Base-by-base conservation (phyloP, 2,329 filamentous ascomycete genomes). In the Myriosclerotinia scirpicola region DNA sequence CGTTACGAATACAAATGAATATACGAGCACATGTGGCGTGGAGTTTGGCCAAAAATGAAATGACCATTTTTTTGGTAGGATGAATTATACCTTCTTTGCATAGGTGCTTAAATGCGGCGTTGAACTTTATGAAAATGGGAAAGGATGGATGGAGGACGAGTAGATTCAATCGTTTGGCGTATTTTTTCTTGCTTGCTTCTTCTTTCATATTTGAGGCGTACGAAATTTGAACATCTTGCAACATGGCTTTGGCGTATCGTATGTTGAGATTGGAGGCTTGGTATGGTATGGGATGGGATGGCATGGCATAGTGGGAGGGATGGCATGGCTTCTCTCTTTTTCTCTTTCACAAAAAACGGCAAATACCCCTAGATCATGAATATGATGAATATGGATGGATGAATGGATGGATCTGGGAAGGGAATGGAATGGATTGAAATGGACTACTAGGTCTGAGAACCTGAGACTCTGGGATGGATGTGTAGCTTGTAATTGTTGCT, bases 231-330 rank as follows among this genome's bases (percentile, higher is more conserved):
- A 30, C 40, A 22, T 58, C 40, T 30, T 36, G 38, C 44, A 50
- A 60, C 44, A 50, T 61, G 58, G 44, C 58, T 61, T 61, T 61
- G 58, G 58, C 58, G 44, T 60, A 60, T 38, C 40, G 20, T n/a
- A 36, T 50, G 30, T 17, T 48, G 30, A 38, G 22, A 34, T 50
- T 26, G 30, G 20, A 60, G 46, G 26, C 20, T 36, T 48, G 42
- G 20, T 60, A 48, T 58, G 15, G 42, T 48, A 46, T 30, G 26
- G 56, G 20, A 48, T 60, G 56, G 30, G 30, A 50, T 17, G 55
- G 5, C 26, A 58, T 54, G 20, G 55, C 17, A 58, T 8, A 7
- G 44, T 7, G 15, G 3, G 15, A 14, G 15, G 3, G 15, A 14
- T 14, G 15, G 40, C 55, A 46, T 58, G 55, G 26, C 40, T 50